Base-by-base conservation (phyloP, 164 flowering plant species). In the Vitis cinerea region DNA sequence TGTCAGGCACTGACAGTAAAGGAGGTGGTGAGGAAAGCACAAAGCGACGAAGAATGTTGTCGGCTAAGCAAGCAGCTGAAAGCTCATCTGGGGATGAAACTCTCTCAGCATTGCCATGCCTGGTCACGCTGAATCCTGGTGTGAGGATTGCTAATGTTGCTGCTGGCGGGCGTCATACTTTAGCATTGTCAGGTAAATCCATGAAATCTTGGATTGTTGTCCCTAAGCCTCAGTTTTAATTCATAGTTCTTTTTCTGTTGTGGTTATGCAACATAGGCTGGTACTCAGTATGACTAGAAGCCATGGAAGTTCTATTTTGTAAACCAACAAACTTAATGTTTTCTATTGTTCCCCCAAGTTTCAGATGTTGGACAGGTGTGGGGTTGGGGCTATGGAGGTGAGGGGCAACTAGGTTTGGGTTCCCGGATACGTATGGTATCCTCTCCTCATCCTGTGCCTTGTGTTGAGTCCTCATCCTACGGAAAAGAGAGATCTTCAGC, bases 361-460 rank as follows among this genome's bases (percentile, higher is more conserved):
- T 76, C 93, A 96, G 99, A 96, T 89, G 58, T 88, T 50, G 99
- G 99, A 76, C 97, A 96, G 77, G 97, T 96, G 76, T 96, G 99
- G 99, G 99, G 99, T 79, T 96, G 98, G 99, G 99, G 98, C 66
- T 96, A 96, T 83, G 99, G 99, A 72, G 99, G 99, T 29, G 99
- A 96, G 74, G 99, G 99, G 44, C 99, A 96, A 81, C 88, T 96
- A 65, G 99, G 99, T 56, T 76, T 91, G 82, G 99, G 99, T 44
- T 90, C 97, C 59, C 88, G 97, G 50, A 88, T 92, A 66, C 90
- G 93, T 3, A 85, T 89, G 95, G 99, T 93, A 64, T 90, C 98
- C 65, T 90, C 97, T 72, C 99, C 99, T 65, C 99, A 92, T 79
- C 97, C 81, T 48, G 73, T 96, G n/a, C 92, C 97, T 59, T 96